Evolutionary conservation across 2,329 filamentous ascomycete species (phyloP).

Genomic region (Penicillium sp.): DNA sequence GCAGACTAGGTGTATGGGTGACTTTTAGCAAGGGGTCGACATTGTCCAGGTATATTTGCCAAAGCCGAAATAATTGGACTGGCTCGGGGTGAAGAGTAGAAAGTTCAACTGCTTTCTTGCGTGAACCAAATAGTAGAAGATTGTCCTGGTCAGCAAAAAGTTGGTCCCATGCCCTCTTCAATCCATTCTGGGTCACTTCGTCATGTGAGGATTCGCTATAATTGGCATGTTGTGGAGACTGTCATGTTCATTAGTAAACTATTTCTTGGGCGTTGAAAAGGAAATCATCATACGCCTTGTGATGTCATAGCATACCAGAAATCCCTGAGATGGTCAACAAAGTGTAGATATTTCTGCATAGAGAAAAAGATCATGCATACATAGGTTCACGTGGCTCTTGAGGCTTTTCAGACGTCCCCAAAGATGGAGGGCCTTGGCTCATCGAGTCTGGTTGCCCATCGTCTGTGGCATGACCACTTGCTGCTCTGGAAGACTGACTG

Average conservation of each 20-base stretch:
- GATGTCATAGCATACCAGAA: constrained; percentile 48
- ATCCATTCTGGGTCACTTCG: constrained; percentile 2
- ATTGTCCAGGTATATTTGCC: constrained; percentile 69
- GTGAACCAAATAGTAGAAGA: constrained; percentile 15
- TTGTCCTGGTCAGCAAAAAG: constrained; percentile 8
- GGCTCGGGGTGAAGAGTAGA: constrained; percentile 19
- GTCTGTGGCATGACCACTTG: neutral
- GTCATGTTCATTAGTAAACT: neutral
- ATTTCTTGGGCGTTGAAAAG: no score
- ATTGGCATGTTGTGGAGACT: constrained; percentile 1
- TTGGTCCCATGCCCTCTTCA: constrained; percentile 14
- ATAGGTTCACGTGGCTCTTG: constrained; percentile 14
- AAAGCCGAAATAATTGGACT: constrained; percentile 41
- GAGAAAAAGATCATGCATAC: neutral
- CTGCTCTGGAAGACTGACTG: neutral
- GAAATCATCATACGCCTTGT: constrained; percentile 36
- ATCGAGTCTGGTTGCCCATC: neutral
- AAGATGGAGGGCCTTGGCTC: neutral
- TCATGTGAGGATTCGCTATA: constrained; percentile 1
- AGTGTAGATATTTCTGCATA: neutral
- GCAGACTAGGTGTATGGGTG: constrained; percentile 64
- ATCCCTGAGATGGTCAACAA: constrained; percentile 35
- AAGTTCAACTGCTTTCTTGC: constrained; percentile 6
- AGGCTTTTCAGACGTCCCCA: neutral
- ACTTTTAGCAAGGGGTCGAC: constrained; percentile 68